Evolutionary conservation across 805 yeast species (phyloP).

Genomic region (Cyberlindnera bimundalis): DNA sequence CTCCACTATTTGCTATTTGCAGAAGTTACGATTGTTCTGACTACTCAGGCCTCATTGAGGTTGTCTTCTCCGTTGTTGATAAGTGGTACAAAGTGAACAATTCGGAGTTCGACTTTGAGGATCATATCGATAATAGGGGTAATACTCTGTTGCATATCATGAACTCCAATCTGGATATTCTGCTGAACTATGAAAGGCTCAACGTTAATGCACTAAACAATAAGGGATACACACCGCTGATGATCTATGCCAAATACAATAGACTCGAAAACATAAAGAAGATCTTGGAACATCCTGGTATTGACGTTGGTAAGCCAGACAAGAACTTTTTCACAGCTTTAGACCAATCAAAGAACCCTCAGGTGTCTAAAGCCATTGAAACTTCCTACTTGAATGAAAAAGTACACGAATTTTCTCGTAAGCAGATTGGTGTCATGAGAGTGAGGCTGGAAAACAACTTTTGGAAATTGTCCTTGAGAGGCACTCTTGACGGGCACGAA

Average conservation of each 20-base stretch:
- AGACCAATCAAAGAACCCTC: constrained; percentile 42
- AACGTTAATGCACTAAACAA: constrained; percentile 60
- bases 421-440: constrained; percentile 33
- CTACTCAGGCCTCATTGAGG: constrained; percentile 47
- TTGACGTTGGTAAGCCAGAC: constrained; percentile 39
- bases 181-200: constrained; percentile 36
- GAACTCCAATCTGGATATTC: constrained; percentile 42
- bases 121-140: constrained; percentile 70
- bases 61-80: constrained; percentile 42
- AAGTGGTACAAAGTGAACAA: constrained; percentile 37
- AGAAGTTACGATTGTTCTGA: constrained; percentile 76
- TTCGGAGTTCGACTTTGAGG: constrained; percentile 41
- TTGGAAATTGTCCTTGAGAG: constrained; percentile 31
- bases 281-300: constrained; percentile 46
- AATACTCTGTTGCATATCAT: constrained; percentile 76
- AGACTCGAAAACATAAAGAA: constrained; percentile 54
- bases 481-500: constrained; percentile 11
- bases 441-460: constrained; percentile 31
- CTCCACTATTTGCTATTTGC: constrained; percentile 74
- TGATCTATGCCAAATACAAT: constrained; percentile 66
- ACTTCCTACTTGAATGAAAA: constrained; percentile 19
- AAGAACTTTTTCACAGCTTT: constrained; percentile 34
- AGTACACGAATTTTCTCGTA: constrained; percentile 22
- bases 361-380: constrained; percentile 36
- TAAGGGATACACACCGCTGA: constrained; percentile 63